These are phyloP conservation scores for Solanum chacoense DNA, from an alignment of 305 asterid species.

Conservation along the genomic window DNA sequence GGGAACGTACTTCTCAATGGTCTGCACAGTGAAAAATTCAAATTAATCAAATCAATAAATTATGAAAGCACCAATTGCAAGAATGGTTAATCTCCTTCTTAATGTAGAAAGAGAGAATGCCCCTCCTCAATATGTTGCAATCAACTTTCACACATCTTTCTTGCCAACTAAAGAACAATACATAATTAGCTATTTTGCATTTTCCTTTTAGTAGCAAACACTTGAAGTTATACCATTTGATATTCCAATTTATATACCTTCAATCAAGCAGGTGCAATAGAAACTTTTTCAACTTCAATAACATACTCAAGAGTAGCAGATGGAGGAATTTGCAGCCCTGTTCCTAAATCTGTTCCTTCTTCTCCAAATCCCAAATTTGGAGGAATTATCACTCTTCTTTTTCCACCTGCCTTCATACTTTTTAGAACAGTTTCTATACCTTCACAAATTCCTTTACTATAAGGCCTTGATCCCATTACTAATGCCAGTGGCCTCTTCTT, in stretches of 20 bases:
- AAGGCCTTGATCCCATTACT: slow-evolving; percentile 75
- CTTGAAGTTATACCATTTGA: neutral
- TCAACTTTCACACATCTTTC: neutral
- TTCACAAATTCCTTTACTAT: slow-evolving; percentile 69
- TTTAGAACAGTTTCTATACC: slow-evolving; percentile 51
- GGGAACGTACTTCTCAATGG: neutral
- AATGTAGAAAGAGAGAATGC: neutral
- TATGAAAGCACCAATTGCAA: neutral
- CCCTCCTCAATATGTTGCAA: neutral
- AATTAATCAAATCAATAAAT: neutral
- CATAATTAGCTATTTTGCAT: neutral
- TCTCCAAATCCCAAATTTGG: slow-evolving; percentile 61
- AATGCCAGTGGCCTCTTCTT: slow-evolving; percentile 53
- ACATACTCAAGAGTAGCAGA: slow-evolving; percentile 62
- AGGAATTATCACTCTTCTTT: slow-evolving; percentile 53
- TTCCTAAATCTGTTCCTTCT: slow-evolving; percentile 75
- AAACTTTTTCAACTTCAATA: slow-evolving; percentile 60
- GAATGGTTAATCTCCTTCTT: neutral
- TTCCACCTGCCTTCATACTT: slow-evolving; percentile 72
- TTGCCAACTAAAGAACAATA: neutral
- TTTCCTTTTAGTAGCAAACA: neutral
- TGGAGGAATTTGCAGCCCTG: slow-evolving; percentile 56
- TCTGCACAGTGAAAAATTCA: neutral
- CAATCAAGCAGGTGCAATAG: slow-evolving; percentile 54
- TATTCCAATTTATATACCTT: neutral